A percentile compares a stretch with the other conserved stretches of the same genome.
Evolutionary conservation across 331 rosid genomes (phyloP).

Genomic region (Spiraea crenata): DNA sequence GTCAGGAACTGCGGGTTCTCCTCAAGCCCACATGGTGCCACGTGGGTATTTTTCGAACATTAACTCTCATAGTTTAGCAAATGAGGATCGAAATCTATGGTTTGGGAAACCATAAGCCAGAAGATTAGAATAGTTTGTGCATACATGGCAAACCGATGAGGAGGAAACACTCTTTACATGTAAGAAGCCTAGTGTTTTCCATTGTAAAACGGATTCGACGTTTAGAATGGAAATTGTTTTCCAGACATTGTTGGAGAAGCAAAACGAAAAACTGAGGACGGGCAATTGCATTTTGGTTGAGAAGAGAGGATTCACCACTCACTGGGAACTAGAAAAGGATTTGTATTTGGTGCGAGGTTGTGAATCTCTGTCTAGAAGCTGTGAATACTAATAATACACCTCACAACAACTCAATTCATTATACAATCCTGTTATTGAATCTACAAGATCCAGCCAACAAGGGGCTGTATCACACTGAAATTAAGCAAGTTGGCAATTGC

Average conservation of each 20-base stretch:
- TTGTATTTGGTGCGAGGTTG: neutral
- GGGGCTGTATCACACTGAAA: neutral
- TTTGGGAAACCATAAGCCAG: no score
- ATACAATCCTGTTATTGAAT: neutral
- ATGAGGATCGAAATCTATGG: no score
- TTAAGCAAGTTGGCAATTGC: neutral
- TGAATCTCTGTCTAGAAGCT: neutral
- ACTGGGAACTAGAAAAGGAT: neutral
- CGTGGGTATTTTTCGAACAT: neutral
- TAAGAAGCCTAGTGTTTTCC: no score
- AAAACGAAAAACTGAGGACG: neutral
- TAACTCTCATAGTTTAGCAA: neutral
- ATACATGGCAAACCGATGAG: no score
- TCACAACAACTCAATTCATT: neutral
- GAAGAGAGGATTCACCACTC: no score
- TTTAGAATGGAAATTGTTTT: no score
- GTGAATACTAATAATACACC: neutral
- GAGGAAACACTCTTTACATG: no score
- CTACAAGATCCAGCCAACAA: neutral
- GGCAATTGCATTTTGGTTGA: no score
- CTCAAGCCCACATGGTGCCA: slow-evolving; percentile 2
- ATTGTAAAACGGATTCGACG: no score
- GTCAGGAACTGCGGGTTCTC: neutral
- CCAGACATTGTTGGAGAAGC: neutral
- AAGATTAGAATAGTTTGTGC: no score